phyloP scores from a whole-genome alignment of 176 grass and related monocot genomes.

The Aegilops umbellulata region DNA sequence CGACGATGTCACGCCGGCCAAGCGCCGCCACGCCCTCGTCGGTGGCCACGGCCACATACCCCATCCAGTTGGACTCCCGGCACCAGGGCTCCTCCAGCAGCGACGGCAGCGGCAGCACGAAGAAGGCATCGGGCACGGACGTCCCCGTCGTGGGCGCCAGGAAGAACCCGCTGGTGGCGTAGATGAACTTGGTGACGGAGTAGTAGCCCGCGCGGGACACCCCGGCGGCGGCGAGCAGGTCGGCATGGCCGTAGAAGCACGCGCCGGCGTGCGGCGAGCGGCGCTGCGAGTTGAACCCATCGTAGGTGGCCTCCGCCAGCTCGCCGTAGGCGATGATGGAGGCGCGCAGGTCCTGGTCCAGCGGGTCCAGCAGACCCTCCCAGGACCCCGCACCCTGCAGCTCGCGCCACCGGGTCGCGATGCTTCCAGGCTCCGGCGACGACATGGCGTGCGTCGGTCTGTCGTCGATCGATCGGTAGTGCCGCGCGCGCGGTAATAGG shows the following conservation, averaged over 20 bases:
- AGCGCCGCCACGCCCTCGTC: constrained; percentile 62
- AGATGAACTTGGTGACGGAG: constrained; percentile 64
- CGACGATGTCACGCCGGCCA: constrained; percentile 75
- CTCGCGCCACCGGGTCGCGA: constrained; percentile 73
- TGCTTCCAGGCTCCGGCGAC: constrained; percentile 42
- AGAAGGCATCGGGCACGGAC: constrained; percentile 56
- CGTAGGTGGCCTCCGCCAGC: constrained; percentile 64
- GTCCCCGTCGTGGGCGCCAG: background rate
- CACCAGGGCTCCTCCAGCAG: constrained; percentile 40
- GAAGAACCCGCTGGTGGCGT: constrained; percentile 53
- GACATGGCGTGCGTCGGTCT: background rate
- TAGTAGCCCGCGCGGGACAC: constrained; percentile 36
- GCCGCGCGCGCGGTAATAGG: too few relatives aligned
- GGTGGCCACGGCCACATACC: constrained; percentile 82
- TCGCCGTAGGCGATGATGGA: constrained; percentile 76
- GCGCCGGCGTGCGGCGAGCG: constrained; percentile 73
- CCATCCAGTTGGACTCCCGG: constrained; percentile 86
- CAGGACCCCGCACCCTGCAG: constrained; percentile 59
- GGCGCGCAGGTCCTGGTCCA: constrained; percentile 68
- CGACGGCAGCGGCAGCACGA: constrained; percentile 40
- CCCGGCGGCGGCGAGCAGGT: constrained; percentile 33
- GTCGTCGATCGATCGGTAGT: too few relatives aligned
- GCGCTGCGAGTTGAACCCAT: constrained; percentile 61
- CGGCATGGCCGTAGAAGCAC: constrained; percentile 34
- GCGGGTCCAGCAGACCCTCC: constrained; percentile 65